Conservation (phyloP, 106 monocot species). For the Platanthera zijinensis region DNA sequence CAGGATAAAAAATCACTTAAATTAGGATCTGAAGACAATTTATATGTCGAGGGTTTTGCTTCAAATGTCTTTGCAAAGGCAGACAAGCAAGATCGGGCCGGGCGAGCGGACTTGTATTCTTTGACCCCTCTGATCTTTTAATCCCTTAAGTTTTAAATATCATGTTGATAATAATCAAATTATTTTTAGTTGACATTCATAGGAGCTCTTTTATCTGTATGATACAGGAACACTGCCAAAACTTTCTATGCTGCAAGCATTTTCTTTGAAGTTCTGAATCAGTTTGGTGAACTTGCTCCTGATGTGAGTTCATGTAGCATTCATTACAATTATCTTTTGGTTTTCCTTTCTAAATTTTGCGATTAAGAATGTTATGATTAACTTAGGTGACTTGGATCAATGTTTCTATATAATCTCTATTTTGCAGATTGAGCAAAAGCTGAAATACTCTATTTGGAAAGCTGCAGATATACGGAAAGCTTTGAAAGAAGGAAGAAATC, state of each 20-base stretch:
- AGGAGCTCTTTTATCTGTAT: slow-evolving; percentile 3
- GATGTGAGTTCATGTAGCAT: slow-evolving; percentile 51
- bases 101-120: slow-evolving; percentile 77
- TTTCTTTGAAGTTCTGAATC: slow-evolving; percentile 82
- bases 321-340: background rate
- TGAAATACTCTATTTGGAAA: slow-evolving; percentile 75
- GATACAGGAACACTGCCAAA: slow-evolving; percentile 86
- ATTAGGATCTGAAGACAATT: slow-evolving; percentile 68
- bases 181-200: slow-evolving; percentile 5
- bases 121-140: background rate
- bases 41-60: slow-evolving; percentile 92
- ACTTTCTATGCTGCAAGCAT: slow-evolving; percentile 94
- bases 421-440: slow-evolving; percentile 65
- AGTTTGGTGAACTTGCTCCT: slow-evolving; percentile 83
- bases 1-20: slow-evolving; percentile 87
- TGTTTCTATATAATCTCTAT: background rate
- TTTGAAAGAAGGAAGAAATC: slow-evolving; percentile 63
- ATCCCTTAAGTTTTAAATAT: background rate
- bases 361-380: background rate
- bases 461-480: slow-evolving; percentile 76
- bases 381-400: background rate
- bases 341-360: background rate
- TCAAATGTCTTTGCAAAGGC: slow-evolving; percentile 93
- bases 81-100: slow-evolving; percentile 93
- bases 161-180: background rate